A percentile compares a stretch with the other conserved stretches of the same genome.
phyloP scores from a whole-genome alignment of 2,329 filamentous ascomycete genomes.

The Dactylellina parvicollis region DNA sequence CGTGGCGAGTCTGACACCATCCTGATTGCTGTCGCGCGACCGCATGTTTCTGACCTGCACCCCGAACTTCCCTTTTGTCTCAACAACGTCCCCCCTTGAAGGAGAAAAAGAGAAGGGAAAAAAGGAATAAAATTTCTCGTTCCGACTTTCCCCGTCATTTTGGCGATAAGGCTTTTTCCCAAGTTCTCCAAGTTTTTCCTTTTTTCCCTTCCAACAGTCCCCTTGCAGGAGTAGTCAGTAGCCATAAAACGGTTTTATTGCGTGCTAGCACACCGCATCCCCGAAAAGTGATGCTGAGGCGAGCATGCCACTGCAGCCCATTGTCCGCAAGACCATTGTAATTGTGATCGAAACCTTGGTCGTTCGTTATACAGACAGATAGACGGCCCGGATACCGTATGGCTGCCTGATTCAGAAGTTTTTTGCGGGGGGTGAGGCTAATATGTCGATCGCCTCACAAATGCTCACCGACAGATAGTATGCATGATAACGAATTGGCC shows the following conservation, averaged over 20 bases:
- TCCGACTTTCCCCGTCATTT: constrained; percentile 4
- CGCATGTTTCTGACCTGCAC: not conserved
- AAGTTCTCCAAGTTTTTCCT: not conserved
- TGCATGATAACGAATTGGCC: not conserved
- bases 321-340: no score
- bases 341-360: no score
- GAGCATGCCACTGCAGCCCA: no score
- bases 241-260: not conserved
- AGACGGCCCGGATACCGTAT: no score
- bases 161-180: not conserved
- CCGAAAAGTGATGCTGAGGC: not conserved
- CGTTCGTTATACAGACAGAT: no score
- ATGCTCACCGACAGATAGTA: no score
- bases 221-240: no score
- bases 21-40: not conserved
- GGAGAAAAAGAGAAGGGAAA: not conserved
- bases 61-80: not conserved
- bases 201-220: not conserved
- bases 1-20: no score
- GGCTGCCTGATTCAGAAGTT: no score
- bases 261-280: not conserved
- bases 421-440: no score
- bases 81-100: not conserved
- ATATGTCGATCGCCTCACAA: not conserved
- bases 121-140: not conserved